Evolutionary conservation across 2,329 filamentous ascomycete species (phyloP).

Genomic region (Colletotrichum filicis): DNA sequence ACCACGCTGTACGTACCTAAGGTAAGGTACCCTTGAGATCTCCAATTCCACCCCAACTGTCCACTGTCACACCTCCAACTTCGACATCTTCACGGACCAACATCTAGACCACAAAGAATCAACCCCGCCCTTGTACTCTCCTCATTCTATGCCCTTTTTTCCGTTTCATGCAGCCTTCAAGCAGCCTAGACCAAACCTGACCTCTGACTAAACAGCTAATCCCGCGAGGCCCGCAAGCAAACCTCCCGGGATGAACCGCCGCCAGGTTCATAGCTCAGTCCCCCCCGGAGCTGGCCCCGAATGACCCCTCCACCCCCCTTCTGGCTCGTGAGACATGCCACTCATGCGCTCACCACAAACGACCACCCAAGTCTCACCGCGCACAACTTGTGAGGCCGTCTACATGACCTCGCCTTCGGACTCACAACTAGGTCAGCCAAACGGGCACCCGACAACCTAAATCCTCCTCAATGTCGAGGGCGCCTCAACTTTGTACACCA

Average conservation of each 20-base stretch:
- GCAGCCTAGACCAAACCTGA: not conserved
- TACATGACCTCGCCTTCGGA: constrained; percentile 31
- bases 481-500: not conserved
- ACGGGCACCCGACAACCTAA: constrained; percentile 28
- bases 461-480: not conserved
- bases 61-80: not conserved
- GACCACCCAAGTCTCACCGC: constrained; percentile 31
- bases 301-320: constrained; percentile 19
- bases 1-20: too few relatives aligned
- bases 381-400: constrained; percentile 30
- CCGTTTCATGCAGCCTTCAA: not conserved
- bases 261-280: constrained; percentile 22
- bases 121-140: not conserved
- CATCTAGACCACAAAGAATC: not conserved
- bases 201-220: not conserved
- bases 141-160: constrained; percentile 5
- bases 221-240: not conserved
- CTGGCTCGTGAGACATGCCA: constrained; percentile 29
- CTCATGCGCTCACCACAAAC: constrained; percentile 34
- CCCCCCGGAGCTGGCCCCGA: constrained; percentile 30
- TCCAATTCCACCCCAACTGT: not conserved
- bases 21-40: not conserved
- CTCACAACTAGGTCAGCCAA: constrained; percentile 27
- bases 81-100: not conserved
- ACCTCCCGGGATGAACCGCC: constrained; percentile 5